These are phyloP conservation scores for Beverwykella pulmonaria DNA, from an alignment of 495 filamentous ascomycete genomes.

Conservation along the genomic window DNA sequence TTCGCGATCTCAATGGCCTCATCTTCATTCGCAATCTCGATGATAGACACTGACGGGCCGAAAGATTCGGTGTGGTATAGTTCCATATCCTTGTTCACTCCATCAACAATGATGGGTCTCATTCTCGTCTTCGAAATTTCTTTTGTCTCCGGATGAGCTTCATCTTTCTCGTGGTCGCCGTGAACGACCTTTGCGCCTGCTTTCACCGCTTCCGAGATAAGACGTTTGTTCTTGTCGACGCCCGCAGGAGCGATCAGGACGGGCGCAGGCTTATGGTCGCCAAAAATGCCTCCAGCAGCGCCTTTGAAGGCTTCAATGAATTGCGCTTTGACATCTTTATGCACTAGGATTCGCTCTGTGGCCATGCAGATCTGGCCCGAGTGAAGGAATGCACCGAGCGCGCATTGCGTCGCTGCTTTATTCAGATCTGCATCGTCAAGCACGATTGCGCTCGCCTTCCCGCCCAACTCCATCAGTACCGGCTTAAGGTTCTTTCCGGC, in stretches of 20 bases:
- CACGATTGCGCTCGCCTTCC: conserved; percentile 63
- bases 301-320: conserved; percentile 66
- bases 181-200: conserved; percentile 70
- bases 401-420: conserved; percentile 56
- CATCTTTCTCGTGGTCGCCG: conserved; percentile 53
- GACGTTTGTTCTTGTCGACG: conserved; percentile 59
- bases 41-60: conserved; percentile 70
- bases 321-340: conserved; percentile 63
- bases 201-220: conserved; percentile 65
- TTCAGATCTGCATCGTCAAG: conserved; percentile 62
- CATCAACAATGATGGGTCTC: conserved; percentile 70
- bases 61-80: conserved; percentile 81
- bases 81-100: conserved; percentile 79
- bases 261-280: conserved; percentile 49
- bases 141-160: conserved; percentile 45
- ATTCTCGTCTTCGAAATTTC: conserved; percentile 60
- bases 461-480: conserved; percentile 65
- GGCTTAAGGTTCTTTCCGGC: conserved; percentile 69
- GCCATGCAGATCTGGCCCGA: conserved; percentile 90
- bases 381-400: conserved; percentile 58
- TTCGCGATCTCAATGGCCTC: conserved; percentile 47
- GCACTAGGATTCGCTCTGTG: conserved; percentile 85
- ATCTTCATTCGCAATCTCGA: conserved; percentile 52
- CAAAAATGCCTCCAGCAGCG: conserved; percentile 39
- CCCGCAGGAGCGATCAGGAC: conserved; percentile 63